Conservation (phyloP, 2,329 filamentous ascomycete genomes). For the Paraphaeosphaeria minitans region DNA sequence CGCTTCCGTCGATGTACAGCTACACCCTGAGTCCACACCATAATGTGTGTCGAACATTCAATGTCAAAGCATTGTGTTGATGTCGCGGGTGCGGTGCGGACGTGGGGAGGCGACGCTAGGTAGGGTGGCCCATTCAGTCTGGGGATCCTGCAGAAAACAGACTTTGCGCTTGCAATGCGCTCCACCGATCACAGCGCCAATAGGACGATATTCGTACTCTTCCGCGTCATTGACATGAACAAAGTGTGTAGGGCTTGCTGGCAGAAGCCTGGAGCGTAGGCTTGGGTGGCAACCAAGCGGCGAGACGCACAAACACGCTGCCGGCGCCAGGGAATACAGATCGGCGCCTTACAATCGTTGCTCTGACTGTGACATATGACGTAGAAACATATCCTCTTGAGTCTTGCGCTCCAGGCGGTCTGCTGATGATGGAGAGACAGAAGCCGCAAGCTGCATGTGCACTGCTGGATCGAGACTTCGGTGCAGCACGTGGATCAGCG, state of each 20-base stretch:
- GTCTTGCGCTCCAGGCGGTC: constrained; percentile 7
- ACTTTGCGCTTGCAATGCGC: not conserved
- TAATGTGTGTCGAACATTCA: not conserved
- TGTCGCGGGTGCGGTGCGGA: not conserved
- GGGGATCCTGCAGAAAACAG: not conserved
- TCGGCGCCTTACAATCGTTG: not conserved
- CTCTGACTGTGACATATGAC: constrained; percentile 14
- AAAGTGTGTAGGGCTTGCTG: constrained; percentile 2
- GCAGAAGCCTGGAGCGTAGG: not conserved
- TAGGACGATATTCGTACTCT: not conserved
- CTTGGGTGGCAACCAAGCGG: not conserved
- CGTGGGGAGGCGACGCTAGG: not conserved
- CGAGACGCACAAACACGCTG: constrained; percentile 13
- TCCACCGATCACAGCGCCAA: constrained; percentile 1
- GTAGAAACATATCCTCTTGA: constrained; percentile 15
- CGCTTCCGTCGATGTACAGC: no score
- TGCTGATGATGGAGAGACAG: constrained; percentile 16
- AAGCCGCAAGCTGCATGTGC: constrained; percentile 17
- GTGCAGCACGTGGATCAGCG: constrained; percentile 29
- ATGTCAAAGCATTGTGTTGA: not conserved
- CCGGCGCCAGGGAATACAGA: constrained; percentile 11
- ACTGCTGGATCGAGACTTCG: constrained; percentile 15
- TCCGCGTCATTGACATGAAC: not conserved
- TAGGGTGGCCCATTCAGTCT: not conserved
- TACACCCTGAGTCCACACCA: not conserved